A percentile compares a stretch with the other conserved stretches of the same genome.
These are phyloP conservation scores for Calocybe indica DNA, from an alignment of 768 basidiomycete genomes.

Conservation along the genomic window DNA sequence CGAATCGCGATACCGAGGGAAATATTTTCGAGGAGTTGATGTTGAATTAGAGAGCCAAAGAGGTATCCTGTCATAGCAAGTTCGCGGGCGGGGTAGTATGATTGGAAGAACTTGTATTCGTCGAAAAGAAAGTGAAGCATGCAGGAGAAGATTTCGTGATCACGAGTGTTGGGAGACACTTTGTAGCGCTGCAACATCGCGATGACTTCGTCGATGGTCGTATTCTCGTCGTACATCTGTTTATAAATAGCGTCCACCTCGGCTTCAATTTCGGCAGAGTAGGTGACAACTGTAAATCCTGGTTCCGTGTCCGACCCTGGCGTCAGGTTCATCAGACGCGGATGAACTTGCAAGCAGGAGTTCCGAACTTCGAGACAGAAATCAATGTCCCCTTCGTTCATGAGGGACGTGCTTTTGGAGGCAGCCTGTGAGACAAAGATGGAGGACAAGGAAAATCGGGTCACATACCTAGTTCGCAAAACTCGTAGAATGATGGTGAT, in stretches of 20 bases:
- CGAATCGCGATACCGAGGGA: conserved; percentile 95
- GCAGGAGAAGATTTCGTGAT: conserved; percentile 98
- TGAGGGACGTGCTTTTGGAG: conserved; percentile 53
- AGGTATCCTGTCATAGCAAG: conserved; percentile 93
- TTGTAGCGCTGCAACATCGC: conserved; percentile 82
- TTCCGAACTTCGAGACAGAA: conserved; percentile 91
- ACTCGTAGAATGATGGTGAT: conserved; percentile 91
- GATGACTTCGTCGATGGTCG: conserved; percentile 92
- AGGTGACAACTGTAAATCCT: conserved; percentile 84
- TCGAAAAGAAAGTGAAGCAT: conserved; percentile 99
- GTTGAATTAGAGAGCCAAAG: conserved; percentile 93
- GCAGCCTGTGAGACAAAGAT: conserved; percentile 5
- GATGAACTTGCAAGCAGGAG: conserved; percentile 89
- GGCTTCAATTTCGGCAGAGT: conserved; percentile 81
- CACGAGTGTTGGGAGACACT: conserved; percentile 71
- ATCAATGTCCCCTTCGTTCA: conserved; percentile 75
- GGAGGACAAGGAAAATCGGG: not conserved
- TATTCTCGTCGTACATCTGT: conserved; percentile 96
- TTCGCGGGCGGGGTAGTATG: conserved; percentile 90
- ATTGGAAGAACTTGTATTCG: conserved; percentile 99
- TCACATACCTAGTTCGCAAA: conserved; percentile 72
- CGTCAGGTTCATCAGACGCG: conserved; percentile 89
- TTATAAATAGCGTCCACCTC: conserved; percentile 97
- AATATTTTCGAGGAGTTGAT: conserved; percentile 88
- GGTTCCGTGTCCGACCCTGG: conserved; percentile 87